Base-by-base conservation (phyloP, 805 yeast genomes). In the Pichia cabralensis region DNA sequence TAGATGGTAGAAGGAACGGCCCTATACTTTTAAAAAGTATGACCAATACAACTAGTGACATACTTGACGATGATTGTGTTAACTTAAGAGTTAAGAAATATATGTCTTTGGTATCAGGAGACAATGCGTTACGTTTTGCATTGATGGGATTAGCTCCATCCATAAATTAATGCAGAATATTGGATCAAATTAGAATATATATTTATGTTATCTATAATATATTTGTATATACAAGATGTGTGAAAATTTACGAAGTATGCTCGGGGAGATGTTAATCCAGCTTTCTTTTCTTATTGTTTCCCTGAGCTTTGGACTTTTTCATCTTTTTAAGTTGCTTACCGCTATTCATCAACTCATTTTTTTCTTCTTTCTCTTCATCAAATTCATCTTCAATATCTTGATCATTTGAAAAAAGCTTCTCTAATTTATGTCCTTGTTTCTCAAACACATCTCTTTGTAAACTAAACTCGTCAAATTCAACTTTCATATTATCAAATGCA, bases 1-100 rank as follows among this genome's bases (percentile, higher is more conserved):
- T 89, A 23, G 98, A 89, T 51, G 98, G 98, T 1, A 68, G 97
- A 43, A 66, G 94, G 43, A 57, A 57, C 23, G 92, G 95, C 0
- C 85, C 95, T 0, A 64, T 78, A 23, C 74, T 69, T 39, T 58
- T 85, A 26, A 61, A 58, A 4, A 12, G 22, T 12, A 15, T 14
- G 1, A 15, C 23, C 6, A 16, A 15, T 25, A 12, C 8, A 9
- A 26, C 18, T n/a, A 42, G 48, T 1, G 77, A 78, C 45, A 64
- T 82, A 22, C 40, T 82, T n/a, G 63, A 65, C 20, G 76, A 75
- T 27, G 56, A 64, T 2, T 49, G 55, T 8, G 61, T 88, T 6
- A 48, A 62, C 9, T 56, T 64, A 4, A 71, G 80, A 45, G 74
- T 89, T 30, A 71, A 74, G 42, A 67, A 70, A 45, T 88, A 83